Evolutionary conservation across 768 basidiomycete species (phyloP).

Genomic region (Serpula lacrymans): DNA sequence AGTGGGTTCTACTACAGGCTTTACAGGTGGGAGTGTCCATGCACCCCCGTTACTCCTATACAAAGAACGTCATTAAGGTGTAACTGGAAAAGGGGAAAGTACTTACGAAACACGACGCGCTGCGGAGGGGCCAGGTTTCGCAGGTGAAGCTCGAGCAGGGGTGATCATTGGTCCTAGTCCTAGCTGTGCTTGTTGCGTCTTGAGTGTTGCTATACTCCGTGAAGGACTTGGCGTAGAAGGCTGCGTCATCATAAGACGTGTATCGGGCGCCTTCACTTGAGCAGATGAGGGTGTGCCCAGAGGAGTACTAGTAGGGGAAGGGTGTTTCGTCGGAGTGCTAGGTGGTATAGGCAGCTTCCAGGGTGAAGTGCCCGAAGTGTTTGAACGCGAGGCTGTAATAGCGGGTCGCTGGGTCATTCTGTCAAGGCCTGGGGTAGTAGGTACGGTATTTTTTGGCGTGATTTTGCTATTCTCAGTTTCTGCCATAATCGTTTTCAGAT

Average conservation of each 20-base stretch:
- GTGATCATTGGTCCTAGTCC: constrained; percentile 64
- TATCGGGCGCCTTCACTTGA: neutral
- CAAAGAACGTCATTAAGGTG: neutral
- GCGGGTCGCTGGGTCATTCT: constrained; percentile 1
- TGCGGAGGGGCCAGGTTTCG: constrained; percentile 21
- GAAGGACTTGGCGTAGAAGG: neutral
- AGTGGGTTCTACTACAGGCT: constrained; percentile 38
- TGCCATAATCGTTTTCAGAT: constrained; percentile 85
- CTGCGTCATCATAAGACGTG: constrained; percentile 6
- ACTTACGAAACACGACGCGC: constrained; percentile 48
- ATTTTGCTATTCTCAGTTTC: constrained; percentile 51
- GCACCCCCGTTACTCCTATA: constrained; percentile 38
- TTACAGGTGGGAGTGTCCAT: constrained; percentile 59
- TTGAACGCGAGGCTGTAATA: constrained; percentile 8
- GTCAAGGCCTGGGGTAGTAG: neutral
- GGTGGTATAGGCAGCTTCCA: constrained; percentile 5
- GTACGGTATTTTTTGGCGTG: constrained; percentile 9
- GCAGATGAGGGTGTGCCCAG: neutral
- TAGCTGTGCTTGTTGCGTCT: constrained; percentile 9
- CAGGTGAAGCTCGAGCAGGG: constrained; percentile 47
- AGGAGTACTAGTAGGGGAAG: neutral
- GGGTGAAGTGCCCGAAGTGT: constrained; percentile 2
- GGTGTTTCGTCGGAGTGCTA: constrained; percentile 8
- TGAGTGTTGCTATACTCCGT: constrained; percentile 9
- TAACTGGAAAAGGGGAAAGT: constrained; percentile 1